A percentile compares a stretch with the other conserved stretches of the same genome.
phyloP scores from a whole-genome alignment of 1,284 basidiomycete genomes.

The Cutaneotrichosporon cyanovorans region DNA sequence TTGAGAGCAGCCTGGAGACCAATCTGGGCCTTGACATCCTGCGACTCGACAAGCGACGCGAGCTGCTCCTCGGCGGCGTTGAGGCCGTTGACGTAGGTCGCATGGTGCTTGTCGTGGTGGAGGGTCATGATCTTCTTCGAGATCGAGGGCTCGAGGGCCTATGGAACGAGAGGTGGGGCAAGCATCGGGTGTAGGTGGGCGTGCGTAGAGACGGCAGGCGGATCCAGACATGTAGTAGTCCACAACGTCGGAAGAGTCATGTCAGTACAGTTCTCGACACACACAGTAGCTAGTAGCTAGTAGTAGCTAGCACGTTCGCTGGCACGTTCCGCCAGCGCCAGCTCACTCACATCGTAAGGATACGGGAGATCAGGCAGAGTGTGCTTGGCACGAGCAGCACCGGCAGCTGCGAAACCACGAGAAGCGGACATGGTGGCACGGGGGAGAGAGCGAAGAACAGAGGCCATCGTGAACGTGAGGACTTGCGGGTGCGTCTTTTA shows the following conservation, averaged over 20 bases:
- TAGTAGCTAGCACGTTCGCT: too few relatives aligned
- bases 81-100: constrained; percentile 81
- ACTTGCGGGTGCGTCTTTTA: neutral
- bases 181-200: neutral
- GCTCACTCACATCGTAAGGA: constrained; percentile 64
- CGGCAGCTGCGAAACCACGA: constrained; percentile 13
- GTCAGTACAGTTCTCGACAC: neutral
- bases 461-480: constrained; percentile 7
- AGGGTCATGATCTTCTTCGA: constrained; percentile 75
- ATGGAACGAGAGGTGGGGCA: neutral
- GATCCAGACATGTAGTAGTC: too few relatives aligned
- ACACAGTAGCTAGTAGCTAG: too few relatives aligned
- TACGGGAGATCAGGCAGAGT: constrained; percentile 80
- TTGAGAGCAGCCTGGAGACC: constrained; percentile 76
- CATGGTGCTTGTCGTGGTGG: constrained; percentile 95
- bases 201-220: neutral
- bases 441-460: constrained; percentile 14
- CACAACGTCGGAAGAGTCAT: neutral
- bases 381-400: constrained; percentile 46
- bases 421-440: constrained; percentile 8
- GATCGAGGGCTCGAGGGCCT: constrained; percentile 54
- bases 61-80: constrained; percentile 86
- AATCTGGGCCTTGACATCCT: constrained; percentile 69
- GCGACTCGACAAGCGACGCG: constrained; percentile 50
- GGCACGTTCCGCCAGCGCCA: too few relatives aligned